These are phyloP conservation scores for Dictyostelium capitatum DNA, from an alignment of 78 protist species.

Conservation along the genomic window DNA sequence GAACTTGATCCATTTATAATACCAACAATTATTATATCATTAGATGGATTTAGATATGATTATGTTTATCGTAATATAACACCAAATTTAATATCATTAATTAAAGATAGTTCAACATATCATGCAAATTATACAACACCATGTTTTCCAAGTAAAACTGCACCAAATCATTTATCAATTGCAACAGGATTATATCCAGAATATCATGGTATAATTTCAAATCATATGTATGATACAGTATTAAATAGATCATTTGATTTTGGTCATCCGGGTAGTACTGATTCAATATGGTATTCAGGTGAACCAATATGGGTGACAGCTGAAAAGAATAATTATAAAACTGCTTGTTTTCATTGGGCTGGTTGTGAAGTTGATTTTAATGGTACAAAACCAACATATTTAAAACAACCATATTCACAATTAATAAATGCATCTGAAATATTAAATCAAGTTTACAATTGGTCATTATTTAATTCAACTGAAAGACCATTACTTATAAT, in stretches of 20 bases:
- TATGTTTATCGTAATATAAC: slow-evolving; percentile 16
- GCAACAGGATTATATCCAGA: slow-evolving; percentile 66
- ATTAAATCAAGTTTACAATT: not conserved
- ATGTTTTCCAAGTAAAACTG: slow-evolving; percentile 54
- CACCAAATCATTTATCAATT: slow-evolving; percentile 48
- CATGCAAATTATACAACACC: slow-evolving; percentile 24
- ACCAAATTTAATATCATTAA: slow-evolving; percentile 14
- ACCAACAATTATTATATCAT: slow-evolving; percentile 25
- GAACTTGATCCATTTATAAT: too few species aligned
- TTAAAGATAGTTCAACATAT: not conserved
- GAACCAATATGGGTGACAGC: slow-evolving; percentile 63
- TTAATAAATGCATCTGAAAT: not conserved
- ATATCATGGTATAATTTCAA: slow-evolving; percentile 25
- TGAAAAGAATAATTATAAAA: not conserved
- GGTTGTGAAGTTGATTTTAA: slow-evolving; percentile 13
- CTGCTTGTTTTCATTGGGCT: slow-evolving; percentile 33
- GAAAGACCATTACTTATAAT: slow-evolving; percentile 12
- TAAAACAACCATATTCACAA: not conserved
- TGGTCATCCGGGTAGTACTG: not conserved
- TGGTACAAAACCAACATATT: not conserved
- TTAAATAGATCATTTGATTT: not conserved
- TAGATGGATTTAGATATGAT: slow-evolving; percentile 43
- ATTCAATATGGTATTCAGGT: slow-evolving; percentile 24
- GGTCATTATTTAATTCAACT: not conserved
- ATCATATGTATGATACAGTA: slow-evolving; percentile 15